Evolutionary conservation across 2,329 filamentous ascomycete species (phyloP).

Genomic region (Colletotrichum costaricense): DNA sequence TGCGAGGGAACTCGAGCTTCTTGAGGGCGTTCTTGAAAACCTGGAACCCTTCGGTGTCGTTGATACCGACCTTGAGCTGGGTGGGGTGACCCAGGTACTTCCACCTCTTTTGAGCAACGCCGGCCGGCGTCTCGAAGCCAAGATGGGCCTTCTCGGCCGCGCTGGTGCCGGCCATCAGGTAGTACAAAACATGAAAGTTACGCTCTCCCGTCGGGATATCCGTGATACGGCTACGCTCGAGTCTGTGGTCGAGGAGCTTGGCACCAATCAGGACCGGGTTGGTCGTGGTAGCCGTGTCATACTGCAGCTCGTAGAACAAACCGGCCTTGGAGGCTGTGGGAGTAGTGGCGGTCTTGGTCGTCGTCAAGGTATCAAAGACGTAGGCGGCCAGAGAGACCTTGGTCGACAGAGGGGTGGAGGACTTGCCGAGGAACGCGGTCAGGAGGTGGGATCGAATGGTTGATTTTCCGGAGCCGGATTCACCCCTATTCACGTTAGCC

Average conservation of each 20-base stretch:
- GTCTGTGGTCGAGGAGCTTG: constrained; percentile 91
- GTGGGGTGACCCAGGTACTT: constrained; percentile 96
- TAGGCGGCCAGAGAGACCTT: constrained; percentile 95
- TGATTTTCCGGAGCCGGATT: constrained; percentile 96
- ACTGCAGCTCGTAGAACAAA: constrained; percentile 95
- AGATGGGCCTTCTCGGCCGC: constrained; percentile 90
- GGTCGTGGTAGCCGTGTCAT: constrained; percentile 87
- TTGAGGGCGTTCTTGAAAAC: constrained; percentile 96
- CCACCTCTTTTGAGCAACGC: constrained; percentile 80
- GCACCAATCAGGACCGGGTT: constrained; percentile 92
- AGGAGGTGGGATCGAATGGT: constrained; percentile 91
- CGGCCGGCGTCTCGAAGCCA: constrained; percentile 64
- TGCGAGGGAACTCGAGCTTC: constrained; percentile 92
- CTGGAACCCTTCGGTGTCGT: constrained; percentile 94
- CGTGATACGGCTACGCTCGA: constrained; percentile 92
- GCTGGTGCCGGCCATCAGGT: constrained; percentile 92
- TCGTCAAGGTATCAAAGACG: constrained; percentile 95
- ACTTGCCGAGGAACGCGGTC: constrained; percentile 86
- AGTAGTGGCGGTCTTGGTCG: constrained; percentile 95
- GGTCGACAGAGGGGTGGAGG: constrained; percentile 90
- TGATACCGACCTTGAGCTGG: constrained; percentile 96
- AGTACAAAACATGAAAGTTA: constrained; percentile 97
- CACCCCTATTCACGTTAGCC: constrained; percentile 70
- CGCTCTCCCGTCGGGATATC: constrained; percentile 95
- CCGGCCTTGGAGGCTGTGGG: constrained; percentile 96